phyloP scores from a whole-genome alignment of 1,139 yeast species.

The Wickerhamiella pararugosa region DNA sequence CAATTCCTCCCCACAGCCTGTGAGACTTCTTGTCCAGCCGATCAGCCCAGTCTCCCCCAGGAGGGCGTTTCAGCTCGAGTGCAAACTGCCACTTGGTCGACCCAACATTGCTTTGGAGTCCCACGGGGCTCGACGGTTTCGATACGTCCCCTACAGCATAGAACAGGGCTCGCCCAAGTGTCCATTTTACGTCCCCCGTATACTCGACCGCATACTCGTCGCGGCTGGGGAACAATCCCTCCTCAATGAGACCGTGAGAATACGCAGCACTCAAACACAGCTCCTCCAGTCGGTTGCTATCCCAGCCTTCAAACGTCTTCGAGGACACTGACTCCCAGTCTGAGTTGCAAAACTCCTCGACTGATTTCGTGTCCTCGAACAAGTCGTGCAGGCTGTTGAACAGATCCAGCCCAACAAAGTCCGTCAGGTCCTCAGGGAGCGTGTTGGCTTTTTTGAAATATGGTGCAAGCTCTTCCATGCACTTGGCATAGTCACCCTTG shows the following conservation, averaged over 20 bases:
- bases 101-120: slow-evolving; percentile 33
- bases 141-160: slow-evolving; percentile 37
- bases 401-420: slow-evolving; percentile 20
- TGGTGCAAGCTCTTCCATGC: not conserved
- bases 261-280: slow-evolving; percentile 54
- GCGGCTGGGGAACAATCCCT: slow-evolving; percentile 52
- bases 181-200: slow-evolving; percentile 36
- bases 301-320: too few relatives aligned
- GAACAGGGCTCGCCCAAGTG: slow-evolving; percentile 59
- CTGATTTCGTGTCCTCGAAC: slow-evolving; percentile 18
- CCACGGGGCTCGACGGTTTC: slow-evolving; percentile 31
- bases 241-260: slow-evolving; percentile 49
- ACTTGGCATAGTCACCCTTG: slow-evolving; percentile 7
- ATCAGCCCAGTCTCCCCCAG: slow-evolving; percentile 23
- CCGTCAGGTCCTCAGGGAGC: too few relatives aligned
- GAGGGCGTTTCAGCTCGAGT: slow-evolving; percentile 12
- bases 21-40: slow-evolving; percentile 30
- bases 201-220: not conserved
- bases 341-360: slow-evolving; percentile 32
- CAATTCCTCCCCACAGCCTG: slow-evolving; percentile 40
- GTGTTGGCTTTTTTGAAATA: too few relatives aligned
- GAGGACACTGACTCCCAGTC: slow-evolving; percentile 22
- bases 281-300: slow-evolving; percentile 22
- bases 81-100: slow-evolving; percentile 25
- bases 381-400: not conserved